A percentile compares a stretch with the other conserved stretches of the same genome.
Evolutionary conservation across 2,329 filamentous ascomycete genomes (phyloP).

Genomic region (Botrytis fabae): DNA sequence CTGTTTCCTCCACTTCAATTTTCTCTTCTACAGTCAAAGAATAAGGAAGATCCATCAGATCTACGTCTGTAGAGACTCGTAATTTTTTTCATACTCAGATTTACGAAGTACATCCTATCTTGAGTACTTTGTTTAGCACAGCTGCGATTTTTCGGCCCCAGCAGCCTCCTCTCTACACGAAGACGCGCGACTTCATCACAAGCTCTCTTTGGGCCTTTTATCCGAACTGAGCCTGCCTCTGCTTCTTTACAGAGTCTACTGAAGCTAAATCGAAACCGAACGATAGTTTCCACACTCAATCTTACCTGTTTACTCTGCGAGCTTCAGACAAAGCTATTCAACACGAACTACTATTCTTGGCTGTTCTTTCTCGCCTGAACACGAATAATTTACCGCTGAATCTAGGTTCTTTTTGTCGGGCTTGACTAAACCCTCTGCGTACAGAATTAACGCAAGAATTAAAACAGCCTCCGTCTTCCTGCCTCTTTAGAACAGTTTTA

Average conservation of each 20-base stretch:
- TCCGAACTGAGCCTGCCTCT: background rate
- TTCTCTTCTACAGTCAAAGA: background rate
- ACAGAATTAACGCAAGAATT: background rate
- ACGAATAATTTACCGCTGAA: background rate
- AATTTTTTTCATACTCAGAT: too few species aligned
- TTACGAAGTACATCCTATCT: background rate
- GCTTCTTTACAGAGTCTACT: background rate
- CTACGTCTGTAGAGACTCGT: rapidly evolving
- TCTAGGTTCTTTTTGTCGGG: background rate
- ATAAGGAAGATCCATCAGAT: too few species aligned
- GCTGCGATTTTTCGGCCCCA: background rate
- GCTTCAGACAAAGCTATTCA: background rate
- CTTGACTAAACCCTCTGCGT: too few species aligned
- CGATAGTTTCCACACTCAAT: too few species aligned
- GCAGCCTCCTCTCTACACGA: background rate
- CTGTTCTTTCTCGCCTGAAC: background rate
- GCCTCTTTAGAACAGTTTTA: background rate
- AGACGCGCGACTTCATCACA: background rate
- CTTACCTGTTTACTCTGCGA: background rate
- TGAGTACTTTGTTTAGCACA: background rate
- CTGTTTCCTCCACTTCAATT: background rate
- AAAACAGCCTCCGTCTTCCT: too few species aligned
- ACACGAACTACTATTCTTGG: background rate
- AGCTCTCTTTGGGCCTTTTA: background rate
- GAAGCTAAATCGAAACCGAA: background rate